These are phyloP conservation scores for Boletellus sp. DNA, from an alignment of 768 basidiomycete species.

Conservation along the genomic window DNA sequence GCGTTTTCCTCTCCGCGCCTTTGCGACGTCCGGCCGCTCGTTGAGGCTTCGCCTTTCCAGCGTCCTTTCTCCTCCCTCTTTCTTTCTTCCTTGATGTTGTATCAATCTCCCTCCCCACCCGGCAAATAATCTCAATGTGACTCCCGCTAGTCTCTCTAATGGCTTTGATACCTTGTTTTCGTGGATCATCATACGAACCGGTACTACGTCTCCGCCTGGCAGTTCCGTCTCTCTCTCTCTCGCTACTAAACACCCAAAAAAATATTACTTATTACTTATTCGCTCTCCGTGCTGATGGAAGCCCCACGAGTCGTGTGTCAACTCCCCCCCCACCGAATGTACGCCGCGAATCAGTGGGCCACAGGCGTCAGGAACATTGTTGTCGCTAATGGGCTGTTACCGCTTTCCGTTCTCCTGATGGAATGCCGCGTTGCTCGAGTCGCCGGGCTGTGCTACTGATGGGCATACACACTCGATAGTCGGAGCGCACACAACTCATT, in stretches of 20 bases:
- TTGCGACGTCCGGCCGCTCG: slow-evolving; percentile 5
- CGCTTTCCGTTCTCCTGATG: too few species aligned
- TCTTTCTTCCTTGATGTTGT: slow-evolving; percentile 13
- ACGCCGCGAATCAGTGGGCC: too few species aligned
- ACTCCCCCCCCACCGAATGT: too few species aligned
- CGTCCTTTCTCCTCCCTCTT: not conserved
- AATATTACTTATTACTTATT: slow-evolving; percentile 7
- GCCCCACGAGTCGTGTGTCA: too few species aligned
- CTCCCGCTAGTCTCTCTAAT: not conserved
- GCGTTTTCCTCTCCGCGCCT: not conserved
- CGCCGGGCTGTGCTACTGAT: too few species aligned
- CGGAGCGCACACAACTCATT: too few species aligned
- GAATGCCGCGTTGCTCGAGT: too few species aligned
- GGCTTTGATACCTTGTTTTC: not conserved
- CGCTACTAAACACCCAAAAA: not conserved
- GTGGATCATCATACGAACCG: not conserved
- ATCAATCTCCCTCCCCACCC: slow-evolving; percentile 3
- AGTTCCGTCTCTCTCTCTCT: not conserved
- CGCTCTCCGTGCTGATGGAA: not conserved
- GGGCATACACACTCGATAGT: too few species aligned
- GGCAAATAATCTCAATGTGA: not conserved
- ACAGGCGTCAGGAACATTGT: too few species aligned
- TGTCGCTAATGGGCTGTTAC: too few species aligned
- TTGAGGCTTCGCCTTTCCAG: not conserved
- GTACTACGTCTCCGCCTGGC: not conserved